Evolutionary conservation across 805 yeast species (phyloP).

Genomic region (Cyberlindnera maritima): DNA sequence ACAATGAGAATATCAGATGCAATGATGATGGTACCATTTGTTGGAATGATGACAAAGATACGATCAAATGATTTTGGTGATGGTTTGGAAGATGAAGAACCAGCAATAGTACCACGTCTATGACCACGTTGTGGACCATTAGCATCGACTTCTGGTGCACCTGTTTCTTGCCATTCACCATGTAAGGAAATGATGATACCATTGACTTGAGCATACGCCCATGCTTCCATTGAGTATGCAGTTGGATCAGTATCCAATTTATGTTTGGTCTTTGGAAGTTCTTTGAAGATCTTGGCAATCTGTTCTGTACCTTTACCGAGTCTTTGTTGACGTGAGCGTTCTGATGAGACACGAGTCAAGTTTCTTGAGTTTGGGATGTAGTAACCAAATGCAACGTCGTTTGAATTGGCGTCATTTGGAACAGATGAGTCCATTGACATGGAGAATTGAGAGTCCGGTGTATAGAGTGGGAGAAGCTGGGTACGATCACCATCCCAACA

Average conservation of each 20-base stretch:
- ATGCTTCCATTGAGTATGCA: slow-evolving; percentile 73
- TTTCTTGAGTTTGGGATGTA: slow-evolving; percentile 78
- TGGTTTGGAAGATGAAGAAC: slow-evolving; percentile 34
- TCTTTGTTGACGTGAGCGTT: slow-evolving; percentile 53
- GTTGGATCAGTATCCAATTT: slow-evolving; percentile 59
- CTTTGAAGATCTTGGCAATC: slow-evolving; percentile 57
- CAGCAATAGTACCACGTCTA: slow-evolving; percentile 29
- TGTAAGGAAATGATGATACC: slow-evolving; percentile 81
- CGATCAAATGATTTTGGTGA: slow-evolving; percentile 82
- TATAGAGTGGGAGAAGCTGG: slow-evolving; percentile 70
- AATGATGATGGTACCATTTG: slow-evolving; percentile 68
- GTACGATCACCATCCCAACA: slow-evolving; percentile 80
- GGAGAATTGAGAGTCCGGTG: slow-evolving; percentile 82
- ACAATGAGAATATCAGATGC: slow-evolving; percentile 81
- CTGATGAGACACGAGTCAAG: slow-evolving; percentile 55
- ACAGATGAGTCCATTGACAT: slow-evolving; percentile 70
- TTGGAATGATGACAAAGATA: slow-evolving; percentile 70
- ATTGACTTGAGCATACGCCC: slow-evolving; percentile 64
- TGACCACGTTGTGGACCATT: slow-evolving; percentile 22
- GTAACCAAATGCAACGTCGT: slow-evolving; percentile 52
- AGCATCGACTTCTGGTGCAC: slow-evolving; percentile 44
- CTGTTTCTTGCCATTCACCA: slow-evolving; percentile 77
- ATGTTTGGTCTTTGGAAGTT: slow-evolving; percentile 80
- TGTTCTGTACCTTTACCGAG: slow-evolving; percentile 67
- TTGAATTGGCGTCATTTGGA: slow-evolving; percentile 43